Percentiles rank a stretch among this genome's conserved stretches.
Conservation (phyloP, 2,329 filamentous ascomycete species). For the Stachybotrys chlorohalonatus region DNA sequence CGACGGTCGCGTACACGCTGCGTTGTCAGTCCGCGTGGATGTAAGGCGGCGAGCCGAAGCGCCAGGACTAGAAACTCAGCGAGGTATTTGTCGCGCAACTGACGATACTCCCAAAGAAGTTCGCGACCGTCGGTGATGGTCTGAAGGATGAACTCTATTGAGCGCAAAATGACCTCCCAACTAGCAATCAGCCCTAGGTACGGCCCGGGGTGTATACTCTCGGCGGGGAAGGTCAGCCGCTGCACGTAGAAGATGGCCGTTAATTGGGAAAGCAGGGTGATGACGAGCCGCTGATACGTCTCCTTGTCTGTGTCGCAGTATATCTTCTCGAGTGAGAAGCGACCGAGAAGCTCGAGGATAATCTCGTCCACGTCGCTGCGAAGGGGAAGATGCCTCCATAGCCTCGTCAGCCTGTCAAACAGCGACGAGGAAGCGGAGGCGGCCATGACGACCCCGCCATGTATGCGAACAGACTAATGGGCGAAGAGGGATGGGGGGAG, state of each 20-base stretch:
- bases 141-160: constrained; percentile 28
- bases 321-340: constrained; percentile 31
- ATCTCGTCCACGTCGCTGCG: constrained; percentile 31
- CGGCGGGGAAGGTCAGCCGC: constrained; percentile 27
- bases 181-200: constrained; percentile 28
- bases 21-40: constrained; percentile 23
- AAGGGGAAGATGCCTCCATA: constrained; percentile 25
- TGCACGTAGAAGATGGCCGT: constrained; percentile 29
- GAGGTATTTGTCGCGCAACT: constrained; percentile 26
- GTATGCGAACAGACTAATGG: background rate
- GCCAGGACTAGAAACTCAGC: constrained; percentile 26
- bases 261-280: constrained; percentile 25
- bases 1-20: constrained; percentile 23
- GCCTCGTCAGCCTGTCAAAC: constrained; percentile 24
- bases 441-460: constrained; percentile 8
- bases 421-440: constrained; percentile 21
- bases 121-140: constrained; percentile 25
- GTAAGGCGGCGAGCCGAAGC: constrained; percentile 26
- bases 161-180: constrained; percentile 28
- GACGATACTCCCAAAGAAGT: constrained; percentile 17
- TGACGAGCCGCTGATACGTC: constrained; percentile 25
- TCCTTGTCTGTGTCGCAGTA: constrained; percentile 23
- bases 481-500: background rate
- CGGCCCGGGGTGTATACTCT: constrained; percentile 21
- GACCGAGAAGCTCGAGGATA: constrained; percentile 28